Evolutionary conservation across 495 filamentous ascomycete genomes (phyloP).

Genomic region (Annulohypoxylon maeteangense): DNA sequence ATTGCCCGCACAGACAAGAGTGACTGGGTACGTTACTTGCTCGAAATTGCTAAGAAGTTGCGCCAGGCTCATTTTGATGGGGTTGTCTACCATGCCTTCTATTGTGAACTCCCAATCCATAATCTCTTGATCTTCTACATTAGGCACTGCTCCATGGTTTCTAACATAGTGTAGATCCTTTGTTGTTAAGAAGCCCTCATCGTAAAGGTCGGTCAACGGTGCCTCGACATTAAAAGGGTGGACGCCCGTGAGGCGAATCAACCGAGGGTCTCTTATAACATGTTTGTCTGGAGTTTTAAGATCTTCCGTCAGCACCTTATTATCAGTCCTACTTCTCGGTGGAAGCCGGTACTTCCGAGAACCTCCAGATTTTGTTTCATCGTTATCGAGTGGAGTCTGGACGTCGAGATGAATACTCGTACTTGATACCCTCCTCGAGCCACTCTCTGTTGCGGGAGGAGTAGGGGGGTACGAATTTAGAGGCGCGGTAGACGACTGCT

Average conservation of each 20-base stretch:
- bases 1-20: slow-evolving; percentile 94
- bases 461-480: slow-evolving; percentile 39
- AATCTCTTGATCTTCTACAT: slow-evolving; percentile 76
- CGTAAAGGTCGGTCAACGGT: slow-evolving; percentile 80
- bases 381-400: slow-evolving; percentile 18
- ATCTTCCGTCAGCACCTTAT: slow-evolving; percentile 76
- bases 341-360: slow-evolving; percentile 68
- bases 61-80: slow-evolving; percentile 76
- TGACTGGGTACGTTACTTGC: slow-evolving; percentile 87
- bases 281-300: slow-evolving; percentile 85
- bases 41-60: slow-evolving; percentile 81
- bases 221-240: slow-evolving; percentile 97
- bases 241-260: slow-evolving; percentile 89
- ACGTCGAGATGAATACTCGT: slow-evolving; percentile 25
- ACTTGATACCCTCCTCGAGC: slow-evolving; percentile 38
- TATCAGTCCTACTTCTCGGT: slow-evolving; percentile 71
- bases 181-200: slow-evolving; percentile 90
- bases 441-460: slow-evolving; percentile 37
- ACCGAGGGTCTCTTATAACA: slow-evolving; percentile 84
- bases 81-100: slow-evolving; percentile 85
- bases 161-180: slow-evolving; percentile 96
- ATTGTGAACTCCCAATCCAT: slow-evolving; percentile 86
- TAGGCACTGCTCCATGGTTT: slow-evolving; percentile 90
- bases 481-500: slow-evolving; percentile 6
- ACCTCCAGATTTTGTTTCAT: slow-evolving; percentile 14